Base-by-base conservation (phyloP, 768 basidiomycete species). In the Grammothele lineata region DNA sequence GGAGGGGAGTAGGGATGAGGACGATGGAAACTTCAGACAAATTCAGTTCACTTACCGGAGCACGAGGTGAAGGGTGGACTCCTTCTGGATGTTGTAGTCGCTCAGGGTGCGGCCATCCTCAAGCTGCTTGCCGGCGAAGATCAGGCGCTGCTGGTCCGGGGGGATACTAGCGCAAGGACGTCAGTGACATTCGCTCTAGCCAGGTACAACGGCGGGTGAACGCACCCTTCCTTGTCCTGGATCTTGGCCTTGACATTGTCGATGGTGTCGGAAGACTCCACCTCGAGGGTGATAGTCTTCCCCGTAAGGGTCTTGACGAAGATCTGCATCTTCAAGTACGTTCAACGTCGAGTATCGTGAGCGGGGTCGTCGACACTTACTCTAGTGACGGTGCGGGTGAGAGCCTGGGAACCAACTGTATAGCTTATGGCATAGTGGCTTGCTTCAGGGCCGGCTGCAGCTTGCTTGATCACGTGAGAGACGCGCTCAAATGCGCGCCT, bases 1-100 rank as follows among this genome's bases (percentile, higher is more conserved):
- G 9, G 5, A 9, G 14, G 10, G 9, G 24, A 37, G 27, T 14
- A 24, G 17, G 22, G 11, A 19, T 17, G 32, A 18, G n/a, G 41
- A 66, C n/a, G n/a, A n/a, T n/a, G n/a, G n/a, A n/a, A n/a, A n/a
- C n/a, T n/a, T n/a, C n/a, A n/a, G n/a, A n/a, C n/a, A n/a, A n/a
- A n/a, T n/a, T n/a, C n/a, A n/a, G n/a, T n/a, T n/a, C n/a, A n/a
- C 83, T 63, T 52, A 89, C 89, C 92, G 91, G 68, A 95, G 91
- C 57, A 97, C 93, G 60, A 97, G 76, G 73, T 98, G 94, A 57
- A 98, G 89, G 22, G 94, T 98, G 18, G 92, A 94, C 70, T 97
- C 94, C 73, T 94, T 93, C 75, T 94, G 92, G 64, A 95, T 96
- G 75, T 95, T 95, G 78, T 95, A 97, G 72, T 98, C 95, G 57